Conservation (phyloP, 2,329 filamentous ascomycete genomes). For the Periconia digitata region DNA sequence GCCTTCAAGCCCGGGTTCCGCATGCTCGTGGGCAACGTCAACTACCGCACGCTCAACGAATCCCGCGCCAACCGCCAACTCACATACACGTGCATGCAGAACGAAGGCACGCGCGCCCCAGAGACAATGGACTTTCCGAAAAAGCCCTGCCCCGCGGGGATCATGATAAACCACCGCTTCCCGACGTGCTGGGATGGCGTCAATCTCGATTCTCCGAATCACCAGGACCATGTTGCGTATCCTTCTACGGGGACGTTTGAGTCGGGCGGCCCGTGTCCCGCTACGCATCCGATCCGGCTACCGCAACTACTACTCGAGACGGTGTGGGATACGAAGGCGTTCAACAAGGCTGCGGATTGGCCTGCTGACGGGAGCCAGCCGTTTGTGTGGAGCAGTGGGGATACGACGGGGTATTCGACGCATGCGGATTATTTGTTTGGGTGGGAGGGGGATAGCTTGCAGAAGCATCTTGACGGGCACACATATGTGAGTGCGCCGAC, state of each 20-base stretch:
- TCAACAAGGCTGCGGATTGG: slow-evolving; percentile 38
- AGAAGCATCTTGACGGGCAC: slow-evolving; percentile 32
- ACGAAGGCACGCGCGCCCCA: slow-evolving; percentile 32
- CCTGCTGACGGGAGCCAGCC: slow-evolving; percentile 34
- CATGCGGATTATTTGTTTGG: slow-evolving; percentile 39
- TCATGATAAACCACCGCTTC: slow-evolving; percentile 30
- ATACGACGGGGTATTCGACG: slow-evolving; percentile 27
- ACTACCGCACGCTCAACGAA: slow-evolving; percentile 22
- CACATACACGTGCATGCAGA: slow-evolving; percentile 32
- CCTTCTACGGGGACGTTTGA: slow-evolving; percentile 35
- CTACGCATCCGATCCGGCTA: slow-evolving; percentile 28
- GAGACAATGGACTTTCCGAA: slow-evolving; percentile 43
- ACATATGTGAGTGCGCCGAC: slow-evolving; percentile 32
- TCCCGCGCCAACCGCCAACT: slow-evolving; percentile 32
- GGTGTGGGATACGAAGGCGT: slow-evolving; percentile 34
- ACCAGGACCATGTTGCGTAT: slow-evolving; percentile 56
- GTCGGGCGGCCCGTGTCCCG: slow-evolving; percentile 29
- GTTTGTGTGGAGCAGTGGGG: slow-evolving; percentile 35
- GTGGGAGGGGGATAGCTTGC: slow-evolving; percentile 33
- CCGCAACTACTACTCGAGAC: slow-evolving; percentile 37
- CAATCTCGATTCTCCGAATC: slow-evolving; percentile 55
- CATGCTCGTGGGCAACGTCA: slow-evolving; percentile 50
- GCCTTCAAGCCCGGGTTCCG: slow-evolving; percentile 50
- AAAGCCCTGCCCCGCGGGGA: slow-evolving; percentile 46
- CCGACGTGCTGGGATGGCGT: slow-evolving; percentile 55